phyloP scores from a whole-genome alignment of 2,329 filamentous ascomycete species.

The Botrytis paeoniae region DNA sequence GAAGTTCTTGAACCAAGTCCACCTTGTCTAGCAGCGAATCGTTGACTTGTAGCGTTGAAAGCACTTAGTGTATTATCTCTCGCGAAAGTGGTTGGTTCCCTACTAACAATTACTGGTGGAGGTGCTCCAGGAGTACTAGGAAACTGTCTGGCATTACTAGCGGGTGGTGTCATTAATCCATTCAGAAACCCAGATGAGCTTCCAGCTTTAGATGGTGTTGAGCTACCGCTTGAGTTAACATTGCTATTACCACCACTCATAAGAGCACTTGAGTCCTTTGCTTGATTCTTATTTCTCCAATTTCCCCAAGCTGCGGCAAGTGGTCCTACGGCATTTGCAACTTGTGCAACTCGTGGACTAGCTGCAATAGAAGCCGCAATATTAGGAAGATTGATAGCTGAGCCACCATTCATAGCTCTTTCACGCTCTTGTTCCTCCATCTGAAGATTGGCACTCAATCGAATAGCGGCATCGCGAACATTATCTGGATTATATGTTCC shows the following conservation, averaged over 20 bases:
- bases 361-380: slow-evolving; percentile 65
- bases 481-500: slow-evolving; percentile 73
- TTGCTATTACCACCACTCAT: slow-evolving; percentile 26
- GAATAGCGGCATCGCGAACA: slow-evolving; percentile 87
- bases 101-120: slow-evolving; percentile 39
- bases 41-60: slow-evolving; percentile 58
- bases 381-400: slow-evolving; percentile 66
- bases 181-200: slow-evolving; percentile 61
- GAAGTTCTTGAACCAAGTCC: slow-evolving; percentile 27
- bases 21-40: slow-evolving; percentile 51
- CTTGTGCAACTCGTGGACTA: slow-evolving; percentile 77
- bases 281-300: slow-evolving; percentile 64
- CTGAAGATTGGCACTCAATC: slow-evolving; percentile 88
- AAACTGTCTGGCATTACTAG: slow-evolving; percentile 46
- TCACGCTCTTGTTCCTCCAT: slow-evolving; percentile 98
- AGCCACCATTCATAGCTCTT: slow-evolving; percentile 70
- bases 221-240: slow-evolving; percentile 19
- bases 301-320: slow-evolving; percentile 92
- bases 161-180: slow-evolving; percentile 86
- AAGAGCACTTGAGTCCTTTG: slow-evolving; percentile 40
- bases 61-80: slow-evolving; percentile 44
- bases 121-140: slow-evolving; percentile 18
- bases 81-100: slow-evolving; percentile 43
- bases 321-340: slow-evolving; percentile 75
- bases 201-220: slow-evolving; percentile 33